Evolutionary conservation across 1,284 basidiomycete genomes (phyloP).

Genomic region (Mycosarcoma mackinlayi): DNA sequence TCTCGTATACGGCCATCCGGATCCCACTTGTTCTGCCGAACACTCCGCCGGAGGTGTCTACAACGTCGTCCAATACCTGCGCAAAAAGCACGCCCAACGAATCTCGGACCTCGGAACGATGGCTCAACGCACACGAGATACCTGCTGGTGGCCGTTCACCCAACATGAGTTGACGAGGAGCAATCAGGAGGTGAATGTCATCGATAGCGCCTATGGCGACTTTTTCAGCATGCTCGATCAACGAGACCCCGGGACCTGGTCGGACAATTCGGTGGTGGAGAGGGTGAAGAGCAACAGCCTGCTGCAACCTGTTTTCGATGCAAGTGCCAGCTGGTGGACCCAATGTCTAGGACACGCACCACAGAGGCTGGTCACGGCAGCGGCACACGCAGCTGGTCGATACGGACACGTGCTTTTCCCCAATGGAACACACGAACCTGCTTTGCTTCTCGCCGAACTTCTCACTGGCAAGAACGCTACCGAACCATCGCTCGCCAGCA

Average conservation of each 20-base stretch:
- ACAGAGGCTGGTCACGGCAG: conserved; percentile 82
- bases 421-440: conserved; percentile 84
- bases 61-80: conserved; percentile 75
- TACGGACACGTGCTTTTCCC: conserved; percentile 99
- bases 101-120: conserved; percentile 80
- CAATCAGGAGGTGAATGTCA: conserved; percentile 70
- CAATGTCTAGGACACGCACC: conserved; percentile 89
- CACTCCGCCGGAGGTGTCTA: conserved; percentile 69
- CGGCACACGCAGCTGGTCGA: conserved; percentile 86
- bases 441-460: conserved; percentile 80
- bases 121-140: conserved; percentile 80
- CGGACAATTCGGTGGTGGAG: neutral
- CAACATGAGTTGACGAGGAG: conserved; percentile 75
- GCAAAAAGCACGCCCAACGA: conserved; percentile 75
- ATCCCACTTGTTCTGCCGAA: conserved; percentile 2
- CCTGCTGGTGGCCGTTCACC: conserved; percentile 97
- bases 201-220: conserved; percentile 90
- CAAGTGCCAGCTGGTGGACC: conserved; percentile 98
- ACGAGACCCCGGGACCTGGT: no score
- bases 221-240: conserved; percentile 74
- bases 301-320: conserved; percentile 82
- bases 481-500: conserved; percentile 40
- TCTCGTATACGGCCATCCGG: conserved; percentile 61
- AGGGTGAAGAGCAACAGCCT: conserved; percentile 61
- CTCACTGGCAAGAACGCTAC: conserved; percentile 71